phyloP scores from a whole-genome alignment of 2,329 filamentous ascomycete genomes.

The Ceratocystis cacaofunesta region DNA sequence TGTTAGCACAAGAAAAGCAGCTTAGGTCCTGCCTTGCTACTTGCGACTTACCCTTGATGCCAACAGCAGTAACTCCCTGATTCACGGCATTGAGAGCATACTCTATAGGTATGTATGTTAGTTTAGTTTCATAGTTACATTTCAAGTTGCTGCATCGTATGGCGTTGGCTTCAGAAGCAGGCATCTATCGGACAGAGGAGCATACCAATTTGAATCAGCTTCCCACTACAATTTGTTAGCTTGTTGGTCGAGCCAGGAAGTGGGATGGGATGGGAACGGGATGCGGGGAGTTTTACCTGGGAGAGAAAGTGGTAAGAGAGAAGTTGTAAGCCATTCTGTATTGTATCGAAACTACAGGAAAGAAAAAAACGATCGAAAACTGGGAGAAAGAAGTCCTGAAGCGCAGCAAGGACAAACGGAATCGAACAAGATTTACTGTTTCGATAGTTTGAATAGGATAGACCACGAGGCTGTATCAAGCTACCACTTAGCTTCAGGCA shows the following conservation, averaged over 20 bases:
- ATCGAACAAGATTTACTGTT: background rate
- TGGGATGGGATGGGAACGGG: conserved; percentile 17
- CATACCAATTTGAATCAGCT: conserved; percentile 90
- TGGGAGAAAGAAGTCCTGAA: conserved; percentile 1
- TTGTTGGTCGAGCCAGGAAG: conserved; percentile 16
- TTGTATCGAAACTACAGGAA: background rate
- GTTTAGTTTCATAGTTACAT: background rate
- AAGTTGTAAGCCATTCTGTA: conserved; percentile 34
- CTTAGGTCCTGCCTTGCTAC: background rate
- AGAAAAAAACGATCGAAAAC: conserved; percentile 3
- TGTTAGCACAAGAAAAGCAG: conserved; percentile 19
- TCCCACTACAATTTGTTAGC: conserved; percentile 54
- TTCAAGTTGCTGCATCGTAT: background rate
- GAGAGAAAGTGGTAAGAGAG: conserved; percentile 98
- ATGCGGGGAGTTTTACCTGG: conserved; percentile 53
- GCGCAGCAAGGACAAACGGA: background rate
- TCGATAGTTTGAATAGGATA: conserved; percentile 7
- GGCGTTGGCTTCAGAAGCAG: too few relatives aligned
- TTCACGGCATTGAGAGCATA: conserved; percentile 99
- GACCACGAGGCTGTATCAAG: conserved; percentile 17
- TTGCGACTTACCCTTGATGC: conserved; percentile 70
- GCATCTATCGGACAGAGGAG: conserved; percentile 3
- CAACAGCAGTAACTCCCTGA: conserved; percentile 93
- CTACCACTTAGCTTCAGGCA: conserved; percentile 18
- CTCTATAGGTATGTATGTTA: conserved; percentile 40